Conservation (phyloP, 208 protist species). For the Balamuthia mandrillaris region DNA sequence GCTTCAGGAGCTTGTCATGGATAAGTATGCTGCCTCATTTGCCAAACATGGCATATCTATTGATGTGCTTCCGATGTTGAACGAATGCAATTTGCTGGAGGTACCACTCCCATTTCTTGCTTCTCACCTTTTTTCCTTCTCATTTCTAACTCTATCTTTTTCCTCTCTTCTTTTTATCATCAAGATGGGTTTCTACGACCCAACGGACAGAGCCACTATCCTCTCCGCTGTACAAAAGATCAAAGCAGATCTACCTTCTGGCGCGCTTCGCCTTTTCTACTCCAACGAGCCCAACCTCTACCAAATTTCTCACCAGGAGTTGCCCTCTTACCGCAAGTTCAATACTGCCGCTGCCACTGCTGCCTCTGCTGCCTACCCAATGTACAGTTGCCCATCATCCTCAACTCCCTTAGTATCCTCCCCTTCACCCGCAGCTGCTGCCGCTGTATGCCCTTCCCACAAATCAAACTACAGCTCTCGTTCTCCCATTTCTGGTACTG, state of each 20-base stretch:
- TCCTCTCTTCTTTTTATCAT: background rate
- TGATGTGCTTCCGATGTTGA: background rate
- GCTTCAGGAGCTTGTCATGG: conserved; percentile 19
- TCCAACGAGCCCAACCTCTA: conserved; percentile 37
- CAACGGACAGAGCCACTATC: conserved; percentile 14
- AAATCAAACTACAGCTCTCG: background rate
- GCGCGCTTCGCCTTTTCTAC: conserved; percentile 22
- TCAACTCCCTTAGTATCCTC: background rate
- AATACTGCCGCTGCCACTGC: too few relatives aligned
- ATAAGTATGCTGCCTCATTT: conserved; percentile 19
- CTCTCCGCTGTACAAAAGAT: conserved; percentile 9
- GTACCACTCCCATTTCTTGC: background rate
- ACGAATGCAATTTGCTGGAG: background rate
- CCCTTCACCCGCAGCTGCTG: background rate
- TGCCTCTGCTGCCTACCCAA: too few relatives aligned
- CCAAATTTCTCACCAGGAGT: conserved; percentile 25
- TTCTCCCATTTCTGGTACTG: background rate
- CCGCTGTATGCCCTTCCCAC: background rate
- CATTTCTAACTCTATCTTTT: background rate
- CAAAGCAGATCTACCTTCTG: conserved; percentile 33
- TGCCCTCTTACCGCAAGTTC: too few relatives aligned
- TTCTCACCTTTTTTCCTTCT: background rate
- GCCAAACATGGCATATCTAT: conserved; percentile 23
- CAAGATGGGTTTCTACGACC: conserved; percentile 1
- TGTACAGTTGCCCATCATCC: too few relatives aligned